Evolutionary conservation across 495 filamentous ascomycete species (phyloP).

Genomic region (Penicillium soppii): DNA sequence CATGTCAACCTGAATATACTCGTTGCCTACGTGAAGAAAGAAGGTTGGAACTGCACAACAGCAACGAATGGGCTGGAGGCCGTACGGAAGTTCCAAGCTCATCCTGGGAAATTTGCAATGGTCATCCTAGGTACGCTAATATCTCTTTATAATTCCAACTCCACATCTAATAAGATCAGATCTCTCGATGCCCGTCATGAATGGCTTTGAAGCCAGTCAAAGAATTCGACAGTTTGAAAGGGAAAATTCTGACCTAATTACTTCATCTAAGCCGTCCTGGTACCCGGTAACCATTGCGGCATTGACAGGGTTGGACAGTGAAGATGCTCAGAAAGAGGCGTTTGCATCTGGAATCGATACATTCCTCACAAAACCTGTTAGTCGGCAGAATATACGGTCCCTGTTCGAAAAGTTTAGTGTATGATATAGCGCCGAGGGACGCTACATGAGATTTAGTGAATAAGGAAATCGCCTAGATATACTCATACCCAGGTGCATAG

Average conservation of each 20-base stretch:
- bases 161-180: conserved; percentile 57
- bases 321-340: conserved; percentile 30
- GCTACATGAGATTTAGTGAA: too few relatives aligned
- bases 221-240: conserved; percentile 65
- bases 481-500: too few relatives aligned
- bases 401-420: too few relatives aligned
- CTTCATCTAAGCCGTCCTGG: background rate
- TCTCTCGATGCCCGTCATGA: conserved; percentile 82
- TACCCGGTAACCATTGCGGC: conserved; percentile 25
- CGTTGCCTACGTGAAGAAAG: conserved; percentile 38
- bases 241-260: conserved; percentile 24
- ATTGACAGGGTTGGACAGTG: conserved; percentile 34
- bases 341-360: conserved; percentile 37
- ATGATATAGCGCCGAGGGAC: too few relatives aligned
- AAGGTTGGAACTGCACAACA: conserved; percentile 18
- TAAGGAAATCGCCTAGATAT: too few relatives aligned
- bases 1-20: conserved; percentile 34
- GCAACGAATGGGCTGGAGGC: conserved; percentile 56
- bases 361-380: conserved; percentile 27
- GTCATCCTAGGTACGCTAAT: conserved; percentile 49
- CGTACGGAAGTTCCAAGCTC: conserved; percentile 41
- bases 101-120: conserved; percentile 32
- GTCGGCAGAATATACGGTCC: too few relatives aligned
- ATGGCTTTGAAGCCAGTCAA: conserved; percentile 77
- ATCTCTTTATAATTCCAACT: conserved; percentile 12